Evolutionary conservation across 2,329 filamentous ascomycete genomes (phyloP), one percentile per base, ranked within the genome.

Genomic region (Podosphaera aphanis): DNA sequence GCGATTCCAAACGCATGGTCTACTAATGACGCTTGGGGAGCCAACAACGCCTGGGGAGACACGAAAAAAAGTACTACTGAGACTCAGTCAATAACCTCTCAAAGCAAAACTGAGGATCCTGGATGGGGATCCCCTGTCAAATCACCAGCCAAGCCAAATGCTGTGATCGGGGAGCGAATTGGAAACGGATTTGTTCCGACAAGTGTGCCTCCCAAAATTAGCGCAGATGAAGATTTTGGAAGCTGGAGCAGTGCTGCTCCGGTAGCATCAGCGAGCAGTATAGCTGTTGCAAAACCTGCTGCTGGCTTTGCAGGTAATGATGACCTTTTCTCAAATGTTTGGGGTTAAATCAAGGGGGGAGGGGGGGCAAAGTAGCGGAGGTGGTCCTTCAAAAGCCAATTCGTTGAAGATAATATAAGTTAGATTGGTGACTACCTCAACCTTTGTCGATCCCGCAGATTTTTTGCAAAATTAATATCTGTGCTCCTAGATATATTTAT

Each of bases 251-350:
- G 83, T 58, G 74, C 76, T 39, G 66, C 69, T 64, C 78, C 71
- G 56, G 71, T 53, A 54, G 67, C 63, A 33, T 63, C 67, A 7
- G 59, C 62, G 27, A 57, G 65, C 38, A 61, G 60, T 43, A 61
- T 61, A 20, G 58, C 62, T 23, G 56, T 61, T 13, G 63, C 69
- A 43, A 73, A 80, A 62, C 65, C 77, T 29, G 63, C 70, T 21
- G 64, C 68, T 19, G 72, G 72, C 13, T 73, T 78, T 53, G 76
- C 72, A 18, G 74, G 69, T 45, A 77, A 74, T 46, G 88, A 94
- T 52, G 88, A 95, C 64, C 61, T 95, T 56, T 95, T 95, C 63
- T 85, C 80, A 27, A 95, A 95, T 62, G 88, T 95, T 43, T 95
- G 88, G 88, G 73, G 85, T 64, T 94, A 50, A 46, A 37, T 31